Conservation (phyloP, 345 rosid genomes). For the Mallotus nudiflorus region DNA sequence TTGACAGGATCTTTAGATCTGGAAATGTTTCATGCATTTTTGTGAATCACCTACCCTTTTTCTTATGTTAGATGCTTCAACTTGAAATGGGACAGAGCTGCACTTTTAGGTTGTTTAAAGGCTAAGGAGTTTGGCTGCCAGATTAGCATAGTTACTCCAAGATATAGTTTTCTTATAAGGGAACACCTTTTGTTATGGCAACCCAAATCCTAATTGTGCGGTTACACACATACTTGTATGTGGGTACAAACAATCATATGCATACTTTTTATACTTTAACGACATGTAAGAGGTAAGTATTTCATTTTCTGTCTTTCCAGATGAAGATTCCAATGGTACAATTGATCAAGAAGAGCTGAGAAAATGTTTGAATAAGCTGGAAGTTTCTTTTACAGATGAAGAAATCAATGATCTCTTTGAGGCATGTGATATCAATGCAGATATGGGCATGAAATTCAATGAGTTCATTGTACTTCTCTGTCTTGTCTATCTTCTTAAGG, state of each 20-base stretch:
- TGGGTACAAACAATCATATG: not conserved
- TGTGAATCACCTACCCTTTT: not conserved
- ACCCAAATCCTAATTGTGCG: not conserved
- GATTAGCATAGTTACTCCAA: too few relatives aligned
- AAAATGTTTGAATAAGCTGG: slow-evolving; percentile 69
- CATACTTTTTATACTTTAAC: not conserved
- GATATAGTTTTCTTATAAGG: not conserved
- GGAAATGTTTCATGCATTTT: not conserved
- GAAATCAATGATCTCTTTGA: slow-evolving; percentile 74
- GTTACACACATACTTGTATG: not conserved
- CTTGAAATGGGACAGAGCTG: too few relatives aligned
- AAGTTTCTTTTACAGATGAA: slow-evolving; percentile 71
- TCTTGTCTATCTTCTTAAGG: slow-evolving; percentile 85
- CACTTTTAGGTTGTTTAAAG: not conserved
- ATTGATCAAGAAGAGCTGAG: slow-evolving; percentile 77
- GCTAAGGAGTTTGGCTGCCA: too few relatives aligned
- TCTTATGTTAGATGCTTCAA: not conserved
- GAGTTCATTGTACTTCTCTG: slow-evolving; percentile 94
- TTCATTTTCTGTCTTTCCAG: slow-evolving; percentile 35
- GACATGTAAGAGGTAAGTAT: not conserved
- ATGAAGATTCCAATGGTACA: slow-evolving; percentile 81
- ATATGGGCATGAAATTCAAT: slow-evolving; percentile 77
- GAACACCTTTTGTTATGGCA: not conserved
- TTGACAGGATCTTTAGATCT: not conserved
- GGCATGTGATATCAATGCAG: slow-evolving; percentile 80